phyloP scores from a whole-genome alignment of 1,139 yeast genomes.

The Petasospora fabianii region DNA sequence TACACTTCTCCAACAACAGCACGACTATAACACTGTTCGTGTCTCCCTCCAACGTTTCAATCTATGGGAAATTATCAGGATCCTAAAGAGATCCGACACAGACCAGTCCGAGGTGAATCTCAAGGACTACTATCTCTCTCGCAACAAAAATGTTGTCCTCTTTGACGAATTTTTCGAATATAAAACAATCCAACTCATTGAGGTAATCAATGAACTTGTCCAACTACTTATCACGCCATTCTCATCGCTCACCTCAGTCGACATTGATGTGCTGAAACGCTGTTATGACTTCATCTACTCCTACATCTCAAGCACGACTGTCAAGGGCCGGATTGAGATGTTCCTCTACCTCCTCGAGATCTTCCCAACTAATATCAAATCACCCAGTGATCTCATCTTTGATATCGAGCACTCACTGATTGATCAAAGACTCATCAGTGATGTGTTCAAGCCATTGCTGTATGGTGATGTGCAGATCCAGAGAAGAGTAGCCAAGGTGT shows the following conservation, averaged over 20 bases:
- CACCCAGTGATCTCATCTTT: constrained; percentile 15
- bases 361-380: constrained; percentile 14
- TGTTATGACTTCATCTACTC: constrained; percentile 14
- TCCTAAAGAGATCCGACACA: constrained; percentile 17
- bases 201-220: constrained; percentile 11
- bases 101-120: constrained; percentile 21
- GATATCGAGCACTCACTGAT: constrained; percentile 11
- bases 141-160: constrained; percentile 21
- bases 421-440: constrained; percentile 11
- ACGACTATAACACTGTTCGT: constrained; percentile 18
- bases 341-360: constrained; percentile 22
- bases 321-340: constrained; percentile 19
- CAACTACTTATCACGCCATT: not conserved
- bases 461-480: constrained; percentile 11
- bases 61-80: constrained; percentile 22
- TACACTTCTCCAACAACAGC: constrained; percentile 11
- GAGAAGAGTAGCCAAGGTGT: constrained; percentile 10
- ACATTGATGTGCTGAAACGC: constrained; percentile 1
- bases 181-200: constrained; percentile 23
- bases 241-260: not conserved
- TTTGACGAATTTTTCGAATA: constrained; percentile 27
- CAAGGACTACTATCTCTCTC: constrained; percentile 23
- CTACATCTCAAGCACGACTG: constrained; percentile 7
- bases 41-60: constrained; percentile 20
- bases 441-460: constrained; percentile 20